Evolutionary conservation across 768 basidiomycete genomes (phyloP).

Genomic region (Multifurca ochricompacta): DNA sequence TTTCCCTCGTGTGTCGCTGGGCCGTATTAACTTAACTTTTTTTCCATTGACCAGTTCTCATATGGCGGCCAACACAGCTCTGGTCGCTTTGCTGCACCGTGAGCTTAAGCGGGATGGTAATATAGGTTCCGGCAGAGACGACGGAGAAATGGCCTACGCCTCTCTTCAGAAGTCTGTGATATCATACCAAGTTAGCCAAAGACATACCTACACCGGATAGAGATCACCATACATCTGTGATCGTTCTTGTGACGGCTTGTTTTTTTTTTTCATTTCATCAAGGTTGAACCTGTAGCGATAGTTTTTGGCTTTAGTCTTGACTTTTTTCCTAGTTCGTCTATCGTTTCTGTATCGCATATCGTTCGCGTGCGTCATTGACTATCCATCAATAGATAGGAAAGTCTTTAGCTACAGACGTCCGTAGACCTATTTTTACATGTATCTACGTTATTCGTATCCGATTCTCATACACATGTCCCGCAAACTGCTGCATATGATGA

Average conservation of each 20-base stretch:
- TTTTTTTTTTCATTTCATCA: neutral
- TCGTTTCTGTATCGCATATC: neutral
- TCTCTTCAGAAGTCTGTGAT: neutral
- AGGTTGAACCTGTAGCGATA: conserved; percentile 10
- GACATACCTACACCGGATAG: neutral
- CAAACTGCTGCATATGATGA: neutral
- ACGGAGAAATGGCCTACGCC: neutral
- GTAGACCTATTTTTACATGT: conserved; percentile 1
- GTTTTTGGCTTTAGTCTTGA: neutral
- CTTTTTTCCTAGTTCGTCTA: neutral
- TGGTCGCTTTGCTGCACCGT: conserved; percentile 9
- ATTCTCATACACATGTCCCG: neutral
- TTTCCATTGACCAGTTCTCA: conserved; percentile 6
- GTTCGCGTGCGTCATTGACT: neutral
- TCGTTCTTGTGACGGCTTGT: neutral
- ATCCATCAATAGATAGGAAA: conserved; percentile 4
- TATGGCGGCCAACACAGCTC: conserved; percentile 11
- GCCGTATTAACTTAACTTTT: neutral
- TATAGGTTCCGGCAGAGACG: neutral
- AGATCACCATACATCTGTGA: neutral
- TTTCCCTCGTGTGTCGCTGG: neutral
- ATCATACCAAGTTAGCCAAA: neutral
- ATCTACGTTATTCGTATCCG: neutral
- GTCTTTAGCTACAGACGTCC: neutral
- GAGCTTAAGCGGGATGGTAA: neutral